A percentile compares a stretch with the other conserved stretches of the same genome.
phyloP scores from a whole-genome alignment of 371 early-diverging fungal genomes.

The Choanephora cucurbitarum region DNA sequence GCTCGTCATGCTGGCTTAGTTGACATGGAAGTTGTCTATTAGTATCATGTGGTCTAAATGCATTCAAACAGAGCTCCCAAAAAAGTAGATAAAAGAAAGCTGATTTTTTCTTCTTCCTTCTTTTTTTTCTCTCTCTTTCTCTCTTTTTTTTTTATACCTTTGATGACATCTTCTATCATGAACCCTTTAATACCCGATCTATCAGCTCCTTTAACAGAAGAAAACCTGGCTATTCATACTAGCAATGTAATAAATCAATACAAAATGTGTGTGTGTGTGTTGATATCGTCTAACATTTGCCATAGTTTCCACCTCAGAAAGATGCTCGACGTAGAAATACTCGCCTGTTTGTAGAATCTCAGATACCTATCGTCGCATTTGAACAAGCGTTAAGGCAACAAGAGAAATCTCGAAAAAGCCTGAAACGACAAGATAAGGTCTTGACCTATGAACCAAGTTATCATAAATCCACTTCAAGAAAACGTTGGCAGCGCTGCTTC shows the following conservation, averaged over 20 bases:
- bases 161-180: too few species aligned
- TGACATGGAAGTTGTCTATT: slow-evolving; percentile 24
- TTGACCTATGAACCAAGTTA: too few species aligned
- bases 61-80: slow-evolving; percentile 5
- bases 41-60: slow-evolving; percentile 9
- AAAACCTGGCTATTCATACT: slow-evolving; percentile 19
- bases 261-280: too few species aligned
- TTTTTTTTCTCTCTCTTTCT: background rate
- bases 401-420: background rate
- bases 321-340: slow-evolving; percentile 9
- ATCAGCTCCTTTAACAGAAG: slow-evolving; percentile 16
- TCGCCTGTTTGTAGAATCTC: slow-evolving; percentile 11
- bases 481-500: too few species aligned
- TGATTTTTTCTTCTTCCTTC: slow-evolving; percentile 3
- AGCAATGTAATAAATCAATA: slow-evolving; percentile 16
- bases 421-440: too few species aligned
- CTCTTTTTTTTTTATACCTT: background rate
- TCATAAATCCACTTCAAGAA: too few species aligned
- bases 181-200: background rate
- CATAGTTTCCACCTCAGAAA: slow-evolving; percentile 18
- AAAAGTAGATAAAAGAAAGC: background rate
- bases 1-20: slow-evolving; percentile 22
- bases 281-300: too few species aligned
- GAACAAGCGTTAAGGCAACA: background rate
- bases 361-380: background rate